These are phyloP conservation scores for Starmerella powellii DNA, from an alignment of 805 yeast genomes.

Conservation along the genomic window DNA sequence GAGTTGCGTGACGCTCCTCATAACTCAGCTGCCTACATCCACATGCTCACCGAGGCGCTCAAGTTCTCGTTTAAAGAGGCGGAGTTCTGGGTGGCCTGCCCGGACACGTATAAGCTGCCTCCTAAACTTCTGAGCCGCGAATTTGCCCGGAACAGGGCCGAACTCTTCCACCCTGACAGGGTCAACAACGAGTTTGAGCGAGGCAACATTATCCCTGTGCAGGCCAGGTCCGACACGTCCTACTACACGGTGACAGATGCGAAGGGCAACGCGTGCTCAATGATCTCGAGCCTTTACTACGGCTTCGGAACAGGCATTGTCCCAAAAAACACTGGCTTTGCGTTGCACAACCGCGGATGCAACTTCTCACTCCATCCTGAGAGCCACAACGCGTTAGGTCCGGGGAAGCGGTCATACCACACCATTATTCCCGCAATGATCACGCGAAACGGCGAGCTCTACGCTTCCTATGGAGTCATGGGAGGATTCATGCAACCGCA, in stretches of 20 bases:
- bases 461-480: conserved; percentile 69
- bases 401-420: conserved; percentile 65
- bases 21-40: conserved; percentile 60
- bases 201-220: conserved; percentile 32
- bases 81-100: conserved; percentile 61
- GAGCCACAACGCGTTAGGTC: conserved; percentile 49
- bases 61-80: conserved; percentile 65
- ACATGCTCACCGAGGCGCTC: conserved; percentile 54
- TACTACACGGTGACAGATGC: conserved; percentile 53
- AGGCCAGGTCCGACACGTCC: conserved; percentile 57
- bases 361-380: conserved; percentile 54
- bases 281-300: conserved; percentile 61
- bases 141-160: conserved; percentile 41
- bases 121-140: conserved; percentile 36
- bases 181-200: conserved; percentile 35
- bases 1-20: conserved; percentile 36
- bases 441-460: conserved; percentile 41
- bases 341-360: conserved; percentile 64
- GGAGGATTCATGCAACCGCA: conserved; percentile 84
- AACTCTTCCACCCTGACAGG: conserved; percentile 33
- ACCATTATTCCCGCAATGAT: conserved; percentile 77
- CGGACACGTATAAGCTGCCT: conserved; percentile 27
- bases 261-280: conserved; percentile 70
- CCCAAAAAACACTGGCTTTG: conserved; percentile 49
- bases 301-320: conserved; percentile 60